Base-by-base conservation (phyloP, 169 alveolate species). In the Besnoitia besnoiti region DNA sequence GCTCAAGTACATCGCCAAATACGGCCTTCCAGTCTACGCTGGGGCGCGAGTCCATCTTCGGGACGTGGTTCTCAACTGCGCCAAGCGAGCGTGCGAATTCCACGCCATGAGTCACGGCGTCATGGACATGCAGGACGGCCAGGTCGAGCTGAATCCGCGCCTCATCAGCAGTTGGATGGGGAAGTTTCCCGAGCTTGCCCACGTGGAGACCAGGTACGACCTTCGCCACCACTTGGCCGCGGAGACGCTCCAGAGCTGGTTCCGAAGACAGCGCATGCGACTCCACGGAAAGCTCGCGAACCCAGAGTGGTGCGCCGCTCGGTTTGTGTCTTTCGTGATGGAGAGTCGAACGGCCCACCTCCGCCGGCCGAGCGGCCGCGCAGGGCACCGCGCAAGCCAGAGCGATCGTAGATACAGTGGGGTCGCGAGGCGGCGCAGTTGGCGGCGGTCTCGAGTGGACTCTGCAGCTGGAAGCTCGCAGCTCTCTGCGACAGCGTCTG, bases 51-150 rank as follows among this genome's bases (percentile, higher is more conserved):
- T 91, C 44, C 94, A 91, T 85, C 82, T 91, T 42, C 42, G 94
- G 42, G 94, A 91, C 21, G 89, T 84, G 42, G 94, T 85, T 67
- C 88, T 91, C 42, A 85, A 51, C 44, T 44, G 90, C 37, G 77
- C 91, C 35, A 82, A 89, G 80, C 91, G 91, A 24, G 94, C 94
- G 77, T 91, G 94, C 89, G 91, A 91, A 47, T 89, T 90, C n/a
- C 94, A 91, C 89, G 94, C 94, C n/a, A 84, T 50, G 44, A 50
- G 77, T n/a, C 77, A 82, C 44, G 89, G 51, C 14, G 94, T 55
- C 33, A 61, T 51, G 33, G 37, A 40, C 10, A 79, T 82, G 73
- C 67, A 37, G 91, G 89, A 62, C 55, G 91, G 88, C n/a, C 79
- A 47, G 79, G 94, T 91, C 33, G 91, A 82, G 35, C 94, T 91